These are phyloP conservation scores for Uncinocarpus reesii DNA, from an alignment of 2,329 filamentous ascomycete genomes.

Conservation along the genomic window DNA sequence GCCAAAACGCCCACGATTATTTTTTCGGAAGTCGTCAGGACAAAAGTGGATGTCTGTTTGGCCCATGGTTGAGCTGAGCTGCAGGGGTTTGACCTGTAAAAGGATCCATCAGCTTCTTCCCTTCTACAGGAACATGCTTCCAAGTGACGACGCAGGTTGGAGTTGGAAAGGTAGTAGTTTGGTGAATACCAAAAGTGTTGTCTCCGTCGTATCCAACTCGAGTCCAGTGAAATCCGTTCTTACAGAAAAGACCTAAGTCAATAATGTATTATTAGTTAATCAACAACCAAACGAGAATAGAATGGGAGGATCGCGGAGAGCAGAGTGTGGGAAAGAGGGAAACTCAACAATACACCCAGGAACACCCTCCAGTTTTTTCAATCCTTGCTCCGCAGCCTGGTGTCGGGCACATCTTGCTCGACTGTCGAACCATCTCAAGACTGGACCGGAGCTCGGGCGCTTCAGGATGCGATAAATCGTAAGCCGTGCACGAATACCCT, in stretches of 20 bases:
- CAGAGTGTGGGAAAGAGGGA: too few relatives aligned
- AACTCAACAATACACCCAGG: slow-evolving; percentile 16
- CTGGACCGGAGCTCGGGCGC: slow-evolving; percentile 8
- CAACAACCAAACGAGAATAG: not conserved
- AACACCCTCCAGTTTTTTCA: slow-evolving; percentile 18
- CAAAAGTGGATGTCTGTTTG: too few relatives aligned
- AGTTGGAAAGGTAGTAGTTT: too few relatives aligned
- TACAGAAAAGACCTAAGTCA: not conserved
- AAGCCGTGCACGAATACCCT: slow-evolving; percentile 16
- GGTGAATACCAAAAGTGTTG: too few relatives aligned
- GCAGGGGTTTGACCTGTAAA: too few relatives aligned
- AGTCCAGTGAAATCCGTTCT: not conserved
- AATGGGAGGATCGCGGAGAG: not conserved
- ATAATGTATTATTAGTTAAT: not conserved
- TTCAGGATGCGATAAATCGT: slow-evolving; percentile 11
- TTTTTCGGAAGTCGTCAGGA: too few relatives aligned
- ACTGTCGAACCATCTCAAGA: slow-evolving; percentile 13
- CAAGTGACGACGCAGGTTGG: too few relatives aligned
- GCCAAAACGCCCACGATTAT: too few relatives aligned
- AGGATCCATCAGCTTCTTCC: too few relatives aligned
- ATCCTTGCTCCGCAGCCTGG: slow-evolving; percentile 14
- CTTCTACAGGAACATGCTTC: too few relatives aligned
- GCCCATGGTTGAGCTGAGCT: too few relatives aligned
- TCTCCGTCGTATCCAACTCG: not conserved
- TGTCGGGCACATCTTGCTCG: slow-evolving; percentile 17